These are phyloP conservation scores for Closterium sp. DNA, from an alignment of 139 green algal genomes.

Conservation along the genomic window DNA sequence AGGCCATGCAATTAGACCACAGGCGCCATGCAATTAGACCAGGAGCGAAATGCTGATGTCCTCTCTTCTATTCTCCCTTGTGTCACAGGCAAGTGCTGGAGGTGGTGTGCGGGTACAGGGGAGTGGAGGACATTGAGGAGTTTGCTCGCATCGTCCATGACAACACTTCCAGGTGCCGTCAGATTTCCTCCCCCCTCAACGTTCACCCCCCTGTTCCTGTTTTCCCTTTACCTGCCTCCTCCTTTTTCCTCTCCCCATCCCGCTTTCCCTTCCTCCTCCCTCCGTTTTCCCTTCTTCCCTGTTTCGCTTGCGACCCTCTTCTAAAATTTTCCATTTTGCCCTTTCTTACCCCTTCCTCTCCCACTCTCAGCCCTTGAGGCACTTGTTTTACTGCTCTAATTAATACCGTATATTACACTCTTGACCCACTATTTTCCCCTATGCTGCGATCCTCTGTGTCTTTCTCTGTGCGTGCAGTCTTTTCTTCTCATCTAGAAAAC, in stretches of 20 bases:
- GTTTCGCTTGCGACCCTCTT: background rate
- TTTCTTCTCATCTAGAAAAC: background rate
- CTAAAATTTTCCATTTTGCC: background rate
- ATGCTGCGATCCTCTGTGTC: background rate
- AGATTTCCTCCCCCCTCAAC: background rate
- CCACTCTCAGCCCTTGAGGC: too few relatives aligned
- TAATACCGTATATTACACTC: too few relatives aligned
- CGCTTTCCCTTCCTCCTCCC: background rate
- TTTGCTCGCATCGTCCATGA: slow-evolving; percentile 17
- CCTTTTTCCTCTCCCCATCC: background rate
- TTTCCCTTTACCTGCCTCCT: background rate
- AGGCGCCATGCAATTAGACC: background rate
- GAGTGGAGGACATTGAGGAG: background rate
- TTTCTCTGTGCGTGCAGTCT: background rate
- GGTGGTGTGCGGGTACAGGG: slow-evolving; percentile 10
- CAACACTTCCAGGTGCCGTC: slow-evolving; percentile 40
- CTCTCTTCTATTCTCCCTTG: background rate
- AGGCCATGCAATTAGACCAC: too few relatives aligned
- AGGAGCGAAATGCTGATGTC: background rate
- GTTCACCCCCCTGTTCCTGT: background rate
- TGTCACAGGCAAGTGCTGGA: slow-evolving; percentile 43
- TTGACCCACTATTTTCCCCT: too few relatives aligned
- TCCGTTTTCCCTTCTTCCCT: background rate
- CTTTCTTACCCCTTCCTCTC: background rate
- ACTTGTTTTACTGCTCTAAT: too few relatives aligned